Evolutionary conservation across 1,284 basidiomycete genomes (phyloP), one percentile per base, ranked within the genome.

Genomic region (Malassezia brasiliensis): DNA sequence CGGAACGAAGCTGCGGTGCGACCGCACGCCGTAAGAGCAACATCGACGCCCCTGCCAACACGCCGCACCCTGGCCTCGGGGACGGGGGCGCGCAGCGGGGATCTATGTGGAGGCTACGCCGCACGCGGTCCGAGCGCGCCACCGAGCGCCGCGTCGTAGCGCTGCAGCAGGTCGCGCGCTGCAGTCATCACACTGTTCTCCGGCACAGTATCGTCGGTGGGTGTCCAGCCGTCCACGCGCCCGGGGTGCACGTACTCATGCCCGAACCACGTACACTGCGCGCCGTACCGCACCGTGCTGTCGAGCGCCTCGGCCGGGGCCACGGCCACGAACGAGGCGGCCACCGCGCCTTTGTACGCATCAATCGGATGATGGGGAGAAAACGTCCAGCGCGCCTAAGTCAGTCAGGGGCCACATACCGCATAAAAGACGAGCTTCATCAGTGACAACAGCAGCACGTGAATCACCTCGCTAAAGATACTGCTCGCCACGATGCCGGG

Each of bases 401-500:
- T 31, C 4, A 30, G 20, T 14, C 15, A 10, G 12, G 25, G n/a
- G 19, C 14, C 7, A 51, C 59, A 44, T 49, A 56, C 68, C 19
- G 73, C 19, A 45, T 73, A 73, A 52, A 74, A 74, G 34, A 60
- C 64, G 10, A 61, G 44, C 30, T 64, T 60, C 57, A 73, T 72
- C 32, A 63, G 56, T 14, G 59, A 37, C 20, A 63, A 59, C 42
- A 71, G 52, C 45, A 65, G 60, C 12, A 56, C 52, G 15, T 64
- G 64, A 17, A 74, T 65, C 22, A 68, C 68, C 17, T 65, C 69
- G 30, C 65, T 62, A 50, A 75, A 70, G 60, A 76, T 76, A 41
- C 65, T 69, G 17, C 64, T 73, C 8, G 73, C 73, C 8, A 75
- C 73, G 11, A 76, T 69, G 28, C 74, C 74, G 1, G 74, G 74